Evolutionary conservation across 1,139 yeast genomes (phyloP).

Genomic region (Taiozyma onychis): DNA sequence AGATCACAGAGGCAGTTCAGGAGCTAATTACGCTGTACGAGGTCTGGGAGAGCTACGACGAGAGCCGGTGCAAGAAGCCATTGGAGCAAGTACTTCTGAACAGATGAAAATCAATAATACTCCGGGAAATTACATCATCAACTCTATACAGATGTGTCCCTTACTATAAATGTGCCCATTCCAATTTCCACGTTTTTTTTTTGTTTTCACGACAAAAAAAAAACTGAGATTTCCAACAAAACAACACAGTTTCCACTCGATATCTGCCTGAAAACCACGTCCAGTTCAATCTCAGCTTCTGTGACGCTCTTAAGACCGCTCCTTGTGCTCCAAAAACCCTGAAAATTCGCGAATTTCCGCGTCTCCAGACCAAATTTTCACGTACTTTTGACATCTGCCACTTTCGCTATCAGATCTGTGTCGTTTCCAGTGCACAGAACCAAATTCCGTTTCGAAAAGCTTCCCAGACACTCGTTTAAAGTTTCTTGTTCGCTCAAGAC

Average conservation of each 20-base stretch:
- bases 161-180: not conserved
- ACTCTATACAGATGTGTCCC: not conserved
- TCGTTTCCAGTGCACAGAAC: not conserved
- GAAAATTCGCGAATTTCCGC: not conserved
- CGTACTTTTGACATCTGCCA: not conserved
- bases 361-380: not conserved
- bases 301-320: not conserved
- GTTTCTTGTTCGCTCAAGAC: not conserved
- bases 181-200: not conserved
- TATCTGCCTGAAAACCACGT: not conserved
- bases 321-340: not conserved
- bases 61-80: slow-evolving; percentile 32
- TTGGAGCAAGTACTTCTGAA: slow-evolving; percentile 20
- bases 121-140: not conserved
- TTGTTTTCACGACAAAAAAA: not conserved
- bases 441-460: not conserved
- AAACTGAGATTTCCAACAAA: not conserved
- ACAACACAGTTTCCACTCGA: not conserved
- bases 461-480: not conserved
- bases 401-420: not conserved
- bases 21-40: slow-evolving; percentile 76
- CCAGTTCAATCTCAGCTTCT: not conserved
- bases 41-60: slow-evolving; percentile 82
- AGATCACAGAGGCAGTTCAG: slow-evolving; percentile 75
- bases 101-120: slow-evolving; percentile 4